A percentile compares a stretch with the other conserved stretches of the same genome.
Conservation (phyloP, 495 filamentous ascomycete genomes). For the Tuber indicum region DNA sequence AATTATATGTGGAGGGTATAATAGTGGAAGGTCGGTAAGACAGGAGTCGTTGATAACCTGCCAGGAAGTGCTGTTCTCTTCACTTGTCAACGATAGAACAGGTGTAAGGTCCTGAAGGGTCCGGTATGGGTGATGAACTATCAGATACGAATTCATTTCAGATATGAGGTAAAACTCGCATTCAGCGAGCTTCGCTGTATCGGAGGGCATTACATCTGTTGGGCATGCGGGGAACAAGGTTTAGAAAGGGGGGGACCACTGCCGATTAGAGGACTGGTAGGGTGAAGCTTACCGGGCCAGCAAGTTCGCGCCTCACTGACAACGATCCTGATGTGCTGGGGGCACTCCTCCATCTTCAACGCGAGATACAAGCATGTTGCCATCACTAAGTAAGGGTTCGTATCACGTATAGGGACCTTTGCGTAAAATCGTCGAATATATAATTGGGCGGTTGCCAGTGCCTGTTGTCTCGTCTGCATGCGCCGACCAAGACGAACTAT, state of each 20-base stretch:
- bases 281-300: constrained; percentile 63
- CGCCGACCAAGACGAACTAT: constrained; percentile 74
- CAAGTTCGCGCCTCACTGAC: constrained; percentile 75
- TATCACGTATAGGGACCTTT: constrained; percentile 82
- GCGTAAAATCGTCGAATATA: constrained; percentile 92
- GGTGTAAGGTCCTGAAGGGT: constrained; percentile 67
- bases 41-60: constrained; percentile 94
- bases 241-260: constrained; percentile 30
- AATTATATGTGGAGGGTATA: constrained; percentile 83
- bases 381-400: constrained; percentile 87
- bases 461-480: constrained; percentile 74
- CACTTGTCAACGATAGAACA: constrained; percentile 62
- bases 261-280: constrained; percentile 21
- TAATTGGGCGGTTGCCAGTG: constrained; percentile 87
- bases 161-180: constrained; percentile 95
- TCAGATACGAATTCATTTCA: constrained; percentile 89
- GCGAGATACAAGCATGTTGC: constrained; percentile 90
- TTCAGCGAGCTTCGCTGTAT: constrained; percentile 86
- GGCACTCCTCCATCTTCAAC: constrained; percentile 97
- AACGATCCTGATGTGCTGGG: constrained; percentile 87
- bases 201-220: constrained; percentile 67
- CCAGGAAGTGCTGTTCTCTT: constrained; percentile 73
- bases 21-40: constrained; percentile 82
- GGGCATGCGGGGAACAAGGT: constrained; percentile 27
- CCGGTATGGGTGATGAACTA: constrained; percentile 95